A percentile compares a stretch with the other conserved stretches of the same genome.
These are phyloP conservation scores for Manihot esculenta DNA, from an alignment of 441 rosid genomes.

Conservation along the genomic window DNA sequence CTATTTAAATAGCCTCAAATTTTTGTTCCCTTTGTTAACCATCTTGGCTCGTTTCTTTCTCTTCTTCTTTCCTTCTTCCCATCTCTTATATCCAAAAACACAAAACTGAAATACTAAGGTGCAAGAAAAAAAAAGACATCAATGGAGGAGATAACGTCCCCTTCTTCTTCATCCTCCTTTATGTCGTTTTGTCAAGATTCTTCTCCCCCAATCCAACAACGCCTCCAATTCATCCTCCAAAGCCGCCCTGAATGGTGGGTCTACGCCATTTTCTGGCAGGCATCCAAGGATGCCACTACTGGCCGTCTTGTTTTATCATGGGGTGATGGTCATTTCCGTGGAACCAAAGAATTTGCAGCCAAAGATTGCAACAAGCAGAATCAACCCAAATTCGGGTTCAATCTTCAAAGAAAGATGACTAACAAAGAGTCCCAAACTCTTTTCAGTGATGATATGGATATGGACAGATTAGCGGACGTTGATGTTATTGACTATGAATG, in stretches of 20 bases:
- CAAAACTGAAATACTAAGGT: no score
- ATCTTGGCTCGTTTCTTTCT: no score
- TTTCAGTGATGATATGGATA: constrained; percentile 29
- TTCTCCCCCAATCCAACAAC: constrained; percentile 36
- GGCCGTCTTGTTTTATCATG: constrained; percentile 39
- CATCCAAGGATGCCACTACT: constrained; percentile 28
- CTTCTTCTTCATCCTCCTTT: constrained; percentile 26
- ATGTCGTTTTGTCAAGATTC: constrained; percentile 21
- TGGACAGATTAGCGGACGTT: constrained; percentile 21
- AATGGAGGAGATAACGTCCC: constrained; percentile 33
- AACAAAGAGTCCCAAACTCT: constrained; percentile 20
- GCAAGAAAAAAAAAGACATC: background rate
- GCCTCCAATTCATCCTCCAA: constrained; percentile 40
- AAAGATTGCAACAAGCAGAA: constrained; percentile 7
- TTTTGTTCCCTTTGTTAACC: no score
- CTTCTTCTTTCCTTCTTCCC: no score
- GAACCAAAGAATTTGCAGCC: constrained; percentile 19
- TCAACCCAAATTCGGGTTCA: constrained; percentile 18
- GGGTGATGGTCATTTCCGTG: constrained; percentile 43
- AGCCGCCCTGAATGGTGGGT: constrained; percentile 49
- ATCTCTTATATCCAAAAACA: no score
- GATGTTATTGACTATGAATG: constrained; percentile 31
- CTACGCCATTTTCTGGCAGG: constrained; percentile 58
- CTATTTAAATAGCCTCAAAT: no score
- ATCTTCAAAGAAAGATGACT: constrained; percentile 18